Base-by-base conservation (phyloP, 805 yeast genomes). In the Pichia cephalocereana region DNA sequence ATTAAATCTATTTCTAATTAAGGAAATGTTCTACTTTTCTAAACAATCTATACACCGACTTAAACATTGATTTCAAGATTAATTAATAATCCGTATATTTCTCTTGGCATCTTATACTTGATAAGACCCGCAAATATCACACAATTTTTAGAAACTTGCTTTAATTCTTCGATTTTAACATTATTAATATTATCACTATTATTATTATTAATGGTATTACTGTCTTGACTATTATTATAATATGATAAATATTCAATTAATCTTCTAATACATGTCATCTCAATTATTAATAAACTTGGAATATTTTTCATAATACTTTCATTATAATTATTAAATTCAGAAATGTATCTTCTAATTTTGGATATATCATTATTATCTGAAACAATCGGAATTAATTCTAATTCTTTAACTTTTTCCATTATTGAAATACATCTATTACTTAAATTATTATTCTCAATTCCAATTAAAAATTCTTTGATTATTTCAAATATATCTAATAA, bases 61-160 rank as follows among this genome's bases (percentile, higher is more conserved):
- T 57, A 60, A 53, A 57, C 56, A 47, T 57, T 59, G 14, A 60
- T 59, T 61, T 86, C 95, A 49, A 86, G 66, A 52, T 75, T 77
- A 32, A 84, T 79, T 58, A 86, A 69, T 40, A 80, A 74, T 55
- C 86, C 79, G 62, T 85, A 87, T 0, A 87, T 82, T 57, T 87
- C 95, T 49, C 83, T 67, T 9, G 96, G 95, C 95, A 90, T 87
- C 62, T 84, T 82, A 66, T 86, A 89, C 67, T 87, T 95, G 37
- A 90, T 83, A 82, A 91, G 84, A 52, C 97, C 98, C 8, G 97
- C 96, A 64, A 84, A 91, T 4, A 90, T 79, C 89, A 90, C 88
- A 65, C 96, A 85, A 65, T 88, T 88, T 63, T 80, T 83, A 2
- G 96, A 88, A 53, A 83, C 72, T 52, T 74, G 75, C 45, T 72